These are phyloP conservation scores for Coffea humblotiana DNA, from an alignment of 305 asterid species.

Conservation along the genomic window DNA sequence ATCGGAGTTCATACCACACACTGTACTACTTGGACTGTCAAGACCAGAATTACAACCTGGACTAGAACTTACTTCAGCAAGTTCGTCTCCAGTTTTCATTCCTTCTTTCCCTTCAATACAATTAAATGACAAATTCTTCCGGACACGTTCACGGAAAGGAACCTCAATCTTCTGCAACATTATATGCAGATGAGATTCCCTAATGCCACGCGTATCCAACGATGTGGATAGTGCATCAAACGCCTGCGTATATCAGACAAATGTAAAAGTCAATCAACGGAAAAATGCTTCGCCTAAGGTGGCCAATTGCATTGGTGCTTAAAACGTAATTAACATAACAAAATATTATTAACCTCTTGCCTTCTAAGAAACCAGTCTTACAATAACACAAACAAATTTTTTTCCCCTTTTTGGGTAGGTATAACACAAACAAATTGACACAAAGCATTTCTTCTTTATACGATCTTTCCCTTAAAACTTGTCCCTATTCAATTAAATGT, in stretches of 20 bases:
- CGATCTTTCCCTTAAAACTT: background rate
- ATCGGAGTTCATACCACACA: constrained; percentile 53
- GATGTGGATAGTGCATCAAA: constrained; percentile 71
- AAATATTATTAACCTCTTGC: background rate
- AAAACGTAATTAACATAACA: constrained; percentile 5
- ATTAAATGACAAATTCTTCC: constrained; percentile 33
- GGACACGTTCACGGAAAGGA: constrained; percentile 65
- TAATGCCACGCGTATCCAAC: constrained; percentile 83
- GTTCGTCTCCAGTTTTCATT: constrained; percentile 36
- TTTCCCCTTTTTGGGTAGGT: too few relatives aligned
- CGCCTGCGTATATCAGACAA: constrained; percentile 50
- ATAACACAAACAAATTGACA: background rate
- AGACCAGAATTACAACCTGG: constrained; percentile 34
- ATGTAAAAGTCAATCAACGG: background rate
- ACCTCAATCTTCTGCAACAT: constrained; percentile 85
- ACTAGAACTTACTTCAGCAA: constrained; percentile 37
- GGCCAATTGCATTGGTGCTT: background rate
- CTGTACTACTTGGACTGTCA: constrained; percentile 64
- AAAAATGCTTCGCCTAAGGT: background rate
- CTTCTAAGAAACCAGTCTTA: background rate
- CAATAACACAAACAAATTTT: background rate
- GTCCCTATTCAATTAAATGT: background rate
- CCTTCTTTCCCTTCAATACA: constrained; percentile 18
- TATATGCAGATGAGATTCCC: constrained; percentile 93
- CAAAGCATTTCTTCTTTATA: background rate